Conservation (phyloP, 2,329 filamentous ascomycete genomes). For the Botrytis galanthina region DNA sequence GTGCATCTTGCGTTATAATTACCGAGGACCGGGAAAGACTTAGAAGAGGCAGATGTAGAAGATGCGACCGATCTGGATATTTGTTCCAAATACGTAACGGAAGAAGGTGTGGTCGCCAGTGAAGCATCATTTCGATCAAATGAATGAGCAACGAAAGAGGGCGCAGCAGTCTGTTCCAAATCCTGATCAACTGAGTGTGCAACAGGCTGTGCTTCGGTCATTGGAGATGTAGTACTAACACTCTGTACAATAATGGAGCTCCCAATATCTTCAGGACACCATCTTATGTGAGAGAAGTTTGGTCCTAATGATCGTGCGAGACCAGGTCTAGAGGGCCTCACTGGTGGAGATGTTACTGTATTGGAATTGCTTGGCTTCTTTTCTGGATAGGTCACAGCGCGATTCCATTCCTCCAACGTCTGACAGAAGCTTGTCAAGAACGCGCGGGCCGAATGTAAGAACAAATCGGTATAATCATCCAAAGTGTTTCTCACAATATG, state of each 20-base stretch:
- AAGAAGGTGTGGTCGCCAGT: not conserved
- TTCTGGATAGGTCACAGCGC: not conserved
- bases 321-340: not conserved
- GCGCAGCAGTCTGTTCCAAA: not conserved
- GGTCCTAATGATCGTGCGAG: not conserved
- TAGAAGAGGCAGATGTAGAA: not conserved
- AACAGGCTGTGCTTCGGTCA: not conserved
- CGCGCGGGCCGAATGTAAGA: not conserved
- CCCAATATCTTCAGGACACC: accelerated
- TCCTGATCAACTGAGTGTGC: not conserved
- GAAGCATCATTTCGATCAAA: too few species aligned
- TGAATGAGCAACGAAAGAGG: not conserved
- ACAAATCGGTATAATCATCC: not conserved
- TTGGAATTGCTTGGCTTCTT: not conserved
- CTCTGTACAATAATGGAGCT: not conserved
- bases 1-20: not conserved
- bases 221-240: not conserved
- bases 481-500: not conserved
- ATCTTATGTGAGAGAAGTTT: too few species aligned
- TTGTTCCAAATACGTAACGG: not conserved
- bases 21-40: not conserved
- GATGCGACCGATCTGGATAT: not conserved
- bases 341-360: too few species aligned
- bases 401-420: not conserved
- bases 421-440: not conserved